Evolutionary conservation across 495 filamentous ascomycete species (phyloP).

Genomic region (Aspergillus cavernicola): DNA sequence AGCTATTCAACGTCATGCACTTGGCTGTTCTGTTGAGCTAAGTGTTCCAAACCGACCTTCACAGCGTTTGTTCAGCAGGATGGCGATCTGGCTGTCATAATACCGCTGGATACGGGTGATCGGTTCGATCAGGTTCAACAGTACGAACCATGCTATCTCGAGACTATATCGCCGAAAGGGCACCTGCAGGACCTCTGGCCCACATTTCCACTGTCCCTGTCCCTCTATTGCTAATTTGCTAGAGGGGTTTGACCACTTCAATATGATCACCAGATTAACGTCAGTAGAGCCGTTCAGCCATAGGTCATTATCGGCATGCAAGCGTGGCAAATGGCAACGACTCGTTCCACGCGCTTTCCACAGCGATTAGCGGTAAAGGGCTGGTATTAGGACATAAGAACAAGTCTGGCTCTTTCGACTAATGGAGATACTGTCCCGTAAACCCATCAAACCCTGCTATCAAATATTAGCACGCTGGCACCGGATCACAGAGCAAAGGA

Average conservation of each 20-base stretch:
- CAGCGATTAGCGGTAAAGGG: neutral
- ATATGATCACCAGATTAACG: neutral
- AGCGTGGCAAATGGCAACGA: neutral
- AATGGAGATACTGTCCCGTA: neutral
- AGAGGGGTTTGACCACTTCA: neutral
- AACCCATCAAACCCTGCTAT: neutral
- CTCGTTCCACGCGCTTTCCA: slow-evolving; percentile 2
- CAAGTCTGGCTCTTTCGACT: slow-evolving; percentile 1
- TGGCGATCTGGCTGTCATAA: too few relatives aligned
- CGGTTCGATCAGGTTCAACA: too few relatives aligned
- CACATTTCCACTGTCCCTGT: neutral
- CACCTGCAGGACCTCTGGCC: neutral
- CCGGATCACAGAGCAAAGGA: neutral
- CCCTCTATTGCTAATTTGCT: neutral
- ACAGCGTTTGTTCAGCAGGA: too few relatives aligned
- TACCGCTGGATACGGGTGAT: too few relatives aligned
- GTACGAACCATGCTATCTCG: too few relatives aligned
- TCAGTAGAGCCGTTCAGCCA: neutral
- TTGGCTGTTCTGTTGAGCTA: too few relatives aligned
- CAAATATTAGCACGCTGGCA: neutral
- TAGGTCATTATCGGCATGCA: neutral
- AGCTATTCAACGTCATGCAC: too few relatives aligned
- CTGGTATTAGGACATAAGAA: neutral
- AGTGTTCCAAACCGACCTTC: too few relatives aligned
- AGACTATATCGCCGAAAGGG: neutral